Evolutionary conservation across 371 early-diverging fungal genomes (phyloP).

Genomic region (Mortierella sp.): DNA sequence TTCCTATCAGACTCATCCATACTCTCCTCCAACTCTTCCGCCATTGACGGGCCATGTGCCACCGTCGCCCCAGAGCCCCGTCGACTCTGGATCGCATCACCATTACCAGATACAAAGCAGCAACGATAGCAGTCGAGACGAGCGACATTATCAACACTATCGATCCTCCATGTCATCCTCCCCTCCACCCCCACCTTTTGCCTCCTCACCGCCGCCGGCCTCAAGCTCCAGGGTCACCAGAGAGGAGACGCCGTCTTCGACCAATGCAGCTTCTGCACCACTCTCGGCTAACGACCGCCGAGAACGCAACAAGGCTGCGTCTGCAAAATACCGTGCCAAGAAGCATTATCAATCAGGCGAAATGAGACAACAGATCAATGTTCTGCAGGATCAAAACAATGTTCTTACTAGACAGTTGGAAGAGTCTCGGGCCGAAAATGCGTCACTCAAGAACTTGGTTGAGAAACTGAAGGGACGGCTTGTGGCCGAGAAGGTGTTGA

Average conservation of each 20-base stretch:
- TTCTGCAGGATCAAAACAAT: constrained; percentile 64
- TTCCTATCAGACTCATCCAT: constrained; percentile 36
- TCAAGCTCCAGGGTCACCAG: too few relatives aligned
- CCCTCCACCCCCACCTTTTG: constrained; percentile 22
- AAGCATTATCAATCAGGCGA: constrained; percentile 69
- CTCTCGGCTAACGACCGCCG: constrained; percentile 66
- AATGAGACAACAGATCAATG: constrained; percentile 62
- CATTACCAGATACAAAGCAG: constrained; percentile 18
- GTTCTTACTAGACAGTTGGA: constrained; percentile 62
- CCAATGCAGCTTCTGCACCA: constrained; percentile 16
- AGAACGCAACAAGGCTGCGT: constrained; percentile 70
- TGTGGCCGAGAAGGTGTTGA: constrained; percentile 67
- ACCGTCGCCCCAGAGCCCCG: constrained; percentile 39
- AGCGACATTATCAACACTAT: constrained; percentile 14
- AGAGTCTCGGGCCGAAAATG: constrained; percentile 62
- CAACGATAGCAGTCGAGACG: constrained; percentile 8
- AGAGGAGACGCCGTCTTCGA: background rate
- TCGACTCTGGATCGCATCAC: constrained; percentile 17
- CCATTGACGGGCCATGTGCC: constrained; percentile 33
- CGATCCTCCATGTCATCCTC: constrained; percentile 36
- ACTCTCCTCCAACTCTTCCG: constrained; percentile 38
- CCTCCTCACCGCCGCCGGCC: background rate
- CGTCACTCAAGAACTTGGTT: constrained; percentile 57
- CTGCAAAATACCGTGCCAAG: constrained; percentile 74
- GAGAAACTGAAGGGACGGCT: constrained; percentile 67